Evolutionary conservation across 345 rosid species (phyloP), one percentile per base, ranked within the genome.

Genomic region (Viola odorata): DNA sequence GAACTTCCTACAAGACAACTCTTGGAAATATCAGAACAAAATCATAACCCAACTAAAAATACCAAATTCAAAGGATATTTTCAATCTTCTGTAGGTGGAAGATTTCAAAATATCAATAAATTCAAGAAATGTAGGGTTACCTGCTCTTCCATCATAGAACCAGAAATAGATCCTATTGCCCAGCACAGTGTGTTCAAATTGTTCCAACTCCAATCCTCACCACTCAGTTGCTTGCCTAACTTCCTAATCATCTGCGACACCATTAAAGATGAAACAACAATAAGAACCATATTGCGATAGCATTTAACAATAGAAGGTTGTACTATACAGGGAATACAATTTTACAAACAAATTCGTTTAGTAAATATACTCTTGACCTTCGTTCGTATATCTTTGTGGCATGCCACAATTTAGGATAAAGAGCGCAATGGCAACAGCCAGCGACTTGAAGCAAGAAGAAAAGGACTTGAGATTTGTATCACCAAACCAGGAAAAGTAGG

Each of bases 191-290:
- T 95, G 71, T 88, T 95, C 53, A 95, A 58, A 61, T 88, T 95
- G 78, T 95, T 95, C 99, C 98, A 91, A 17, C 88, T 88, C 96
- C 97, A 95, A 70, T 95, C 99, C 79, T 95, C 98, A 65, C 97
- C 95, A 66, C 83, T 86, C 75, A 88, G 69, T 77, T 91, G 99
- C 79, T 95, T 95, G 58, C 85, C 88, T 60, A 95, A 82, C 74
- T 95, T 95, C 85, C 81, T 86, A 70, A 95, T 68, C 99, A 95
- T 95, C 99, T 95, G 70, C 54, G n/a, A 55, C 41, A 67, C 16
- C 45, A 62, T 0, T 23, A 41, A 47, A 37, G 53, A 36, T 38
- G 49, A 41, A 63, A 42, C 50, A 47, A 47, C 61, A 65, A 54
- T 8, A 67, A 69, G 32, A 60, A 32, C 37, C 47, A 13, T 8